phyloP scores from a whole-genome alignment of 768 basidiomycete genomes.

The Russula lepida region DNA sequence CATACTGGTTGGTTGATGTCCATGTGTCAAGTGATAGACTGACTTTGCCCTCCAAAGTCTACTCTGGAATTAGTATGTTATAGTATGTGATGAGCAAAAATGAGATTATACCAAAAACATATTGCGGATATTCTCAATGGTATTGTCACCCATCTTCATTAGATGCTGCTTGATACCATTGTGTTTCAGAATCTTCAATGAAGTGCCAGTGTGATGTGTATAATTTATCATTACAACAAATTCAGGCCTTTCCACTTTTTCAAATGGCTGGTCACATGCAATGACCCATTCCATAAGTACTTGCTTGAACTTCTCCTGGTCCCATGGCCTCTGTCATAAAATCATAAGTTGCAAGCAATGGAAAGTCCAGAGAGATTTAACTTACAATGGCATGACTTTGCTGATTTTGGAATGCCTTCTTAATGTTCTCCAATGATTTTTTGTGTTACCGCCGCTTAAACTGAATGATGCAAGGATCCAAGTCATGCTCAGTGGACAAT shows the following conservation, averaged over 20 bases:
- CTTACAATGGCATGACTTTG: background rate
- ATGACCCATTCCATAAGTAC: background rate
- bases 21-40: background rate
- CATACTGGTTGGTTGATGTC: background rate
- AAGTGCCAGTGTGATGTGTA: background rate
- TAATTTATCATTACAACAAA: background rate
- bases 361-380: background rate
- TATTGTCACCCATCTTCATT: background rate
- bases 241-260: slow-evolving; percentile 1
- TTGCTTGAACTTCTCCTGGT: background rate
- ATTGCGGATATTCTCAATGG: background rate
- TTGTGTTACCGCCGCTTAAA: too few species aligned
- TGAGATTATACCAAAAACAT: background rate
- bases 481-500: too few species aligned
- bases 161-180: background rate
- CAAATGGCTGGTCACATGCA: background rate
- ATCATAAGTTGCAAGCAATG: background rate
- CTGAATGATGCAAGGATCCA: too few species aligned
- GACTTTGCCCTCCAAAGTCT: background rate
- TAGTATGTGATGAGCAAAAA: background rate
- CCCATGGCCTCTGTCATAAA: background rate
- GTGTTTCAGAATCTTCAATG: background rate
- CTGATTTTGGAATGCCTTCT: background rate
- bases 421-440: background rate
- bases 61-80: background rate